Evolutionary conservation across 306 rosid genomes (phyloP).

Genomic region (Cicer cuneatum): DNA sequence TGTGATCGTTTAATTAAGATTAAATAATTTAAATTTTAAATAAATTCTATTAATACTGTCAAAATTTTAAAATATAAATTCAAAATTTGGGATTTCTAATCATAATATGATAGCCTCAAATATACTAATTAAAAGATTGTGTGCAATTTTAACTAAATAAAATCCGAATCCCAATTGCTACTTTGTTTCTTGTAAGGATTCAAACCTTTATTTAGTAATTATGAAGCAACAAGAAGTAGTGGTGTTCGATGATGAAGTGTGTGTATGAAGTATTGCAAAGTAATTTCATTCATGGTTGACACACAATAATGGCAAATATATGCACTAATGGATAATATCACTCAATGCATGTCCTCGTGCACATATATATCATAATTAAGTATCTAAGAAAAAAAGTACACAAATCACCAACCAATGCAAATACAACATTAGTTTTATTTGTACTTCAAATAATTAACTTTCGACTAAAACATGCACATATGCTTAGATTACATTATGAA

Average conservation of each 20-base stretch:
- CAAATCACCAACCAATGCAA: conserved; percentile 31
- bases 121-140: too few relatives aligned
- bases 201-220: conserved; percentile 48
- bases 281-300: conserved; percentile 48
- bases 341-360: conserved; percentile 57
- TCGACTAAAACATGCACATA: conserved; percentile 24
- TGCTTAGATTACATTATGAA: not conserved
- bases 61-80: too few relatives aligned
- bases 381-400: conserved; percentile 42
- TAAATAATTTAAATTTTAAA: too few relatives aligned
- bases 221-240: conserved; percentile 50
- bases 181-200: conserved; percentile 46
- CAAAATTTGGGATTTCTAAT: too few relatives aligned
- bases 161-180: not conserved
- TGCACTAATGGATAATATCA: conserved; percentile 36
- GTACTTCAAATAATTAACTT: conserved; percentile 33
- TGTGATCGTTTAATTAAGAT: too few relatives aligned
- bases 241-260: conserved; percentile 62
- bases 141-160: too few relatives aligned
- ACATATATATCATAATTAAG: conserved; percentile 46
- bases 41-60: too few relatives aligned
- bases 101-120: too few relatives aligned
- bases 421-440: conserved; percentile 21
- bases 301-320: conserved; percentile 46
- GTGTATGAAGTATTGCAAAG: conserved; percentile 62